These are phyloP conservation scores for Casuarina glauca DNA, from an alignment of 306 rosid genomes.

Conservation along the genomic window DNA sequence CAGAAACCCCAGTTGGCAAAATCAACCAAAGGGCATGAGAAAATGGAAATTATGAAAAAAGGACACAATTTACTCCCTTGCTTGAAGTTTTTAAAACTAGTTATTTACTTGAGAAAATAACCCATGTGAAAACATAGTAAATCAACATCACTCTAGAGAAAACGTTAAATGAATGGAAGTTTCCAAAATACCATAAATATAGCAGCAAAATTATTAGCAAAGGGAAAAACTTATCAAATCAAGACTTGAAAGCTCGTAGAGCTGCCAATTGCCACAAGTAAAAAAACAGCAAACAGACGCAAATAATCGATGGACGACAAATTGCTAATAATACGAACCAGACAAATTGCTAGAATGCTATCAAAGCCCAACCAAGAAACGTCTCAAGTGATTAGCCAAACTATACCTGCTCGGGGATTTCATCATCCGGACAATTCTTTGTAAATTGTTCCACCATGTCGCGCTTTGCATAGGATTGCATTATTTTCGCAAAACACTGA, in stretches of 20 bases:
- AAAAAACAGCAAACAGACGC: not conserved
- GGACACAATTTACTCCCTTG: too few species aligned
- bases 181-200: too few species aligned
- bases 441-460: constrained; percentile 34
- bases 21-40: not conserved
- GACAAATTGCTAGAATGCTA: not conserved
- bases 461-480: constrained; percentile 55
- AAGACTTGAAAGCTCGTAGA: too few species aligned
- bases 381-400: constrained; percentile 18
- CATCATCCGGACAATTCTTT: constrained; percentile 38
- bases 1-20: not conserved
- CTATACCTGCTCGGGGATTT: constrained; percentile 67
- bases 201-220: too few species aligned
- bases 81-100: too few species aligned
- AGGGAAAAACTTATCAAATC: too few species aligned
- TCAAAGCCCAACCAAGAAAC: not conserved
- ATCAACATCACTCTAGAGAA: too few species aligned
- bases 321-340: not conserved
- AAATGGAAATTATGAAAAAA: too few species aligned
- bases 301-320: not conserved
- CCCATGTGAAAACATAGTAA: too few species aligned
- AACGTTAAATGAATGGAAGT: too few species aligned
- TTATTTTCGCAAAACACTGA: constrained; percentile 58
- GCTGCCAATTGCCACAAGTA: not conserved
- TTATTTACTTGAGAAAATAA: too few species aligned